Evolutionary conservation across 1,139 yeast species (phyloP), one percentile per base, ranked within the genome.

Genomic region (Blastobotrys proliferans): DNA sequence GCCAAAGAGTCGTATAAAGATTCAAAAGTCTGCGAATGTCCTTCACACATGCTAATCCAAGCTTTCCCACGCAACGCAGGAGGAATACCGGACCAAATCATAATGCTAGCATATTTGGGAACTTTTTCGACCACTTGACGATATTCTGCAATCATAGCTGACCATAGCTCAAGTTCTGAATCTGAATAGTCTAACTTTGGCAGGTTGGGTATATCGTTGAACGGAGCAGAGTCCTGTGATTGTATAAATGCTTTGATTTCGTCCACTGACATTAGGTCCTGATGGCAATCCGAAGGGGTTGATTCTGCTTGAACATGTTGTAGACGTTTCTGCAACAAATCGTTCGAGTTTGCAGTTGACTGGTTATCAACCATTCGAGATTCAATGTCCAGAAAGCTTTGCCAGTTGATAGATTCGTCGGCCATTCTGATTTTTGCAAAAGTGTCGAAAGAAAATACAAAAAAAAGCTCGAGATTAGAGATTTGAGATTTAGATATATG

Each of bases 1-100:
- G 69, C 68, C 32, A 71, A 59, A 11, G 70, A 61, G 39, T 61
- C 62, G 47, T 67, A 71, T n/a, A 71, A 54, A n/a, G 62, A 59
- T 43, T 65, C 58, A 39, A 68, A 53, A 5, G 63, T 53, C 20
- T 58, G 50, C 14, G 63, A 62, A 30, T 57, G 50, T 6, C 64
- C 61, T 38, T 62, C 61, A 21, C 66, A 52, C 65, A 66, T 58
- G 38, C 66, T 52, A 34, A 56, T 57, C 70, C 70, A 66, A 16
- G 60, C 67, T 20, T 52, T 49, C 10, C 69, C 70, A 17, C 70
- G 55, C 27, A 66, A 49, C 2, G 68, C 63, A 5, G 67, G 65
- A 2, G 70, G 70, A 21, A 66, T 55, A n/a, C 69, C 70, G 3
- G 61, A 55, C 44, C 64, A 56, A 27, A 66, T 57, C 64, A 61